Evolutionary conservation across 352 stramenopile genomes (phyloP).

Genomic region (Thalassiosira mediterranea): DNA sequence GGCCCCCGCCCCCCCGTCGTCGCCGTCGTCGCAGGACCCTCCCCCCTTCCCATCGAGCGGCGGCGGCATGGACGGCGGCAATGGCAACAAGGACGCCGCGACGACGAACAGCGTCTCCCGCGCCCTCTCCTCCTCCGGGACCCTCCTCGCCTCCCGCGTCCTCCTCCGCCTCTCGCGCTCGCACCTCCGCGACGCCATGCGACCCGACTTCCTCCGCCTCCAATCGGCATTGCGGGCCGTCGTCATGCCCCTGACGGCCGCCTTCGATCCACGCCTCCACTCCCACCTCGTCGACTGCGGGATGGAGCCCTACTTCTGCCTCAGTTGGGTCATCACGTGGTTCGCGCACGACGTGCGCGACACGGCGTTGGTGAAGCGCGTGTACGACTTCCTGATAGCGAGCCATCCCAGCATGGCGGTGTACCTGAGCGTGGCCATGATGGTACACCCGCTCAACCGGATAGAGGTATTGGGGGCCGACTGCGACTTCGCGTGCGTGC

Average conservation of each 20-base stretch:
- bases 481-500: slow-evolving; percentile 79
- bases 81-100: background rate
- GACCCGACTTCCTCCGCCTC: slow-evolving; percentile 86
- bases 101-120: background rate
- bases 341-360: slow-evolving; percentile 91
- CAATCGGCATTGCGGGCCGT: slow-evolving; percentile 82
- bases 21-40: slow-evolving; percentile 82
- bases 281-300: slow-evolving; percentile 67
- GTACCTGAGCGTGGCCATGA: slow-evolving; percentile 89
- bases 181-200: slow-evolving; percentile 90
- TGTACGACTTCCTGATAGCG: slow-evolving; percentile 93
- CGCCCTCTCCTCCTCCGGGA: slow-evolving; percentile 58
- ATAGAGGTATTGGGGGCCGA: slow-evolving; percentile 68
- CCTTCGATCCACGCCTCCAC: slow-evolving; percentile 64
- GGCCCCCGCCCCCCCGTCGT: slow-evolving; percentile 7
- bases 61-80: slow-evolving; percentile 69
- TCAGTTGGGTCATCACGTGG: slow-evolving; percentile 94
- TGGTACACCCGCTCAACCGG: slow-evolving; percentile 76
- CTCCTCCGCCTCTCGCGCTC: slow-evolving; percentile 85
- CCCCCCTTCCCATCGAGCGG: slow-evolving; percentile 87
- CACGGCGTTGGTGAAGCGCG: slow-evolving; percentile 87
- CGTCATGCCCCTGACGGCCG: slow-evolving; percentile 60
- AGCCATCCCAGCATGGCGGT: slow-evolving; percentile 91
- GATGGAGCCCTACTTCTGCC: slow-evolving; percentile 92
- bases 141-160: slow-evolving; percentile 83